phyloP scores from a whole-genome alignment of 768 basidiomycete genomes.

The Russula griseocarnosa region DNA sequence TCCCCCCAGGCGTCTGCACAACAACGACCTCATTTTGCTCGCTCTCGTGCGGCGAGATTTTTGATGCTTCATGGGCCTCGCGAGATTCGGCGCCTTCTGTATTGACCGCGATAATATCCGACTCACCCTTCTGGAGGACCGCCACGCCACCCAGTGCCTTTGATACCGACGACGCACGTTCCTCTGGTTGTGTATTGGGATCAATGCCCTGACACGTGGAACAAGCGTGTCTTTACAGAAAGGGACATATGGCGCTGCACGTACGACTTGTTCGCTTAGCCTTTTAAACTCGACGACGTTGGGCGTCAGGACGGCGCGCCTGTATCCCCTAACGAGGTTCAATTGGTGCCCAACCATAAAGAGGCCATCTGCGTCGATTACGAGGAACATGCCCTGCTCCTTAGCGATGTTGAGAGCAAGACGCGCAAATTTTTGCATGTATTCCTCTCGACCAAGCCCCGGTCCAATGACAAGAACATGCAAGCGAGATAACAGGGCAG shows the following conservation, averaged over 20 bases:
- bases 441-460: constrained; percentile 83
- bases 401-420: constrained; percentile 72
- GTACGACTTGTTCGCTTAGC: constrained; percentile 66
- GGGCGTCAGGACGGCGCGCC: constrained; percentile 85
- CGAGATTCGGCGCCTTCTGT: constrained; percentile 49
- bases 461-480: constrained; percentile 94
- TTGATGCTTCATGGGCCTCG: constrained; percentile 42
- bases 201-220: constrained; percentile 43
- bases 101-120: constrained; percentile 79
- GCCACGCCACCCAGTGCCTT: constrained; percentile 79
- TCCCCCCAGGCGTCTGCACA: constrained; percentile 69
- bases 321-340: constrained; percentile 74
- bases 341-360: constrained; percentile 76
- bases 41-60: constrained; percentile 34
- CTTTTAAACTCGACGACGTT: constrained; percentile 92
- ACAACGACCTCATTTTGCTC: constrained; percentile 48
- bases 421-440: constrained; percentile 84
- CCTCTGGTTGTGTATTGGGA: constrained; percentile 45
- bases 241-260: constrained; percentile 28
- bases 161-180: constrained; percentile 71
- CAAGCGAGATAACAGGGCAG: constrained; percentile 73
- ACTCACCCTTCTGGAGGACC: constrained; percentile 81
- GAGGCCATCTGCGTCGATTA: constrained; percentile 92
- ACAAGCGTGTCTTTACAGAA: neutral
- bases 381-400: constrained; percentile 73